These are phyloP conservation scores for Cucumis melo DNA, from an alignment of 306 rosid species.

Conservation along the genomic window DNA sequence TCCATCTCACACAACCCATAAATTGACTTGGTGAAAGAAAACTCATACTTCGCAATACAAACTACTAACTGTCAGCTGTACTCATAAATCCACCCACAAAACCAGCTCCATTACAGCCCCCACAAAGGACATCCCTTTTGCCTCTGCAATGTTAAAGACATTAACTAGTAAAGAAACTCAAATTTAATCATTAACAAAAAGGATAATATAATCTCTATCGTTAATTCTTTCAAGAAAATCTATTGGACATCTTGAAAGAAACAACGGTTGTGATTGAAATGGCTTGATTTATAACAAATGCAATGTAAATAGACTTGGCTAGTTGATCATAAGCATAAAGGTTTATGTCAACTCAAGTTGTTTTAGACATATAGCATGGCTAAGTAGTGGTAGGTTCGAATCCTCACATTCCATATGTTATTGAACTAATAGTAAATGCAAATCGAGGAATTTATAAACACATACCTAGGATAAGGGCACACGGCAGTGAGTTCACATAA, in stretches of 20 bases:
- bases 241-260: not conserved
- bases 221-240: not conserved
- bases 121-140: slow-evolving; percentile 71
- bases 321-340: not conserved
- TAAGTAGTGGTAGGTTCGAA: no score
- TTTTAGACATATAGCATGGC: not conserved
- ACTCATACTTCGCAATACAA: not conserved
- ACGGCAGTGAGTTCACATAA: not conserved
- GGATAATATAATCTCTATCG: not conserved
- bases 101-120: slow-evolving; percentile 92
- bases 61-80: slow-evolving; percentile 45
- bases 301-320: not conserved
- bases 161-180: not conserved
- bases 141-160: slow-evolving; percentile 48
- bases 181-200: not conserved
- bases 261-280: not conserved
- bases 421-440: no score
- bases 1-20: not conserved
- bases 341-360: not conserved
- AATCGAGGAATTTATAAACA: not conserved
- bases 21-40: not conserved
- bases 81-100: slow-evolving; percentile 87
- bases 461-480: not conserved
- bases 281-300: not conserved
- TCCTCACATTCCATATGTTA: no score